Percentiles rank a stretch among this genome's conserved stretches.
Evolutionary conservation across 139 green algal genomes (phyloP).

Genomic region (Tetraselmis striata): DNA sequence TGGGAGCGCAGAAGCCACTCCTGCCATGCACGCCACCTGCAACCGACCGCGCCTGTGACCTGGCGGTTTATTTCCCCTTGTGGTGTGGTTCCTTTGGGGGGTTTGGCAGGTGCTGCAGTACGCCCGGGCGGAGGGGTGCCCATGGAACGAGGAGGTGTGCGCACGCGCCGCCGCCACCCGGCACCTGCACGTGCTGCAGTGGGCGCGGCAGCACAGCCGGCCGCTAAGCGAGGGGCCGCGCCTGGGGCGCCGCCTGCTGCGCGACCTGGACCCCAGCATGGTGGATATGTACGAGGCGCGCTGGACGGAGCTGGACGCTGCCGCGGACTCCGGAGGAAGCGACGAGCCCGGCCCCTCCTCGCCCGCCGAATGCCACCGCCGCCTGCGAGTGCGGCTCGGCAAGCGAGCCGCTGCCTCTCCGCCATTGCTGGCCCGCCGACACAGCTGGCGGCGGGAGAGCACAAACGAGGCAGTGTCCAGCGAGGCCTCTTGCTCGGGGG

Average conservation of each 20-base stretch:
- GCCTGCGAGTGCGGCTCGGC: not conserved
- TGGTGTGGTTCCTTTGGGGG: too few relatives aligned
- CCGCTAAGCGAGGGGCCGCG: not conserved
- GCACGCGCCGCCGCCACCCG: not conserved
- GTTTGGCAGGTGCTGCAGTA: conserved; percentile 2
- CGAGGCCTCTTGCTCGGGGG: too few relatives aligned
- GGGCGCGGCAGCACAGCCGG: not conserved
- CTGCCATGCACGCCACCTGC: too few relatives aligned
- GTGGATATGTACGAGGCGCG: not conserved
- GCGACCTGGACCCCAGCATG: not conserved
- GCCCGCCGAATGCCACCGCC: too few relatives aligned
- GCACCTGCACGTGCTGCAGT: not conserved
- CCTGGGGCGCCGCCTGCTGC: not conserved
- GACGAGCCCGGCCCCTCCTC: not conserved
- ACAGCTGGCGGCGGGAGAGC: not conserved
- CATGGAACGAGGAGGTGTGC: conserved; percentile 1
- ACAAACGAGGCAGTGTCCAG: not conserved
- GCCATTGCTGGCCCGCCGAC: not conserved
- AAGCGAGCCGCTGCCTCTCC: not conserved
- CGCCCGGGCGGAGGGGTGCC: not conserved
- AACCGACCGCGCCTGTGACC: too few relatives aligned
- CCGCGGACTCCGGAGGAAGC: not conserved
- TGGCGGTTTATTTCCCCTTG: too few relatives aligned
- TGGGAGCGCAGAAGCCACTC: too few relatives aligned
- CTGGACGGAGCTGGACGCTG: not conserved